Evolutionary conservation across 78 protist genomes (phyloP).

Genomic region (Tieghemostelium lacteum): DNA sequence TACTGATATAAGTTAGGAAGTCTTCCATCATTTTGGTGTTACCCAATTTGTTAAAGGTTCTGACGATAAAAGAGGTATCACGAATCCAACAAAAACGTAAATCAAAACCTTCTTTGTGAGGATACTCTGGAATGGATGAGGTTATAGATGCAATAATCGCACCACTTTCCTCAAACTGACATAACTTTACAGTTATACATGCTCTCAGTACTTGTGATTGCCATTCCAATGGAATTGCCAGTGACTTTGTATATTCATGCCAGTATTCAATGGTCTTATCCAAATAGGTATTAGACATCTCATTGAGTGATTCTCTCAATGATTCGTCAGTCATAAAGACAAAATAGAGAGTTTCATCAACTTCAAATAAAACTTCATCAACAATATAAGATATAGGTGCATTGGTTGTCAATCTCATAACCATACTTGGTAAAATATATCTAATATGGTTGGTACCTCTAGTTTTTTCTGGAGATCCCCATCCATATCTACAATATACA

Average conservation of each 20-base stretch:
- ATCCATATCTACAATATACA: conserved; percentile 59
- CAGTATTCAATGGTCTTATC: conserved; percentile 81
- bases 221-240: conserved; percentile 85
- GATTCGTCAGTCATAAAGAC: conserved; percentile 83
- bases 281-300: conserved; percentile 46
- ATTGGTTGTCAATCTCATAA: conserved; percentile 83
- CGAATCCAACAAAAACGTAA: conserved; percentile 68
- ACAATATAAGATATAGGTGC: conserved; percentile 84
- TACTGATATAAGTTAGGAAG: conserved; percentile 73
- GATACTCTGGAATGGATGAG: conserved; percentile 78
- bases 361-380: conserved; percentile 80
- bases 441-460: conserved; percentile 84
- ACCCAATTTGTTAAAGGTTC: conserved; percentile 71
- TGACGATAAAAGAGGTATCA: conserved; percentile 65
- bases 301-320: conserved; percentile 51
- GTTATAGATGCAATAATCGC: conserved; percentile 84
- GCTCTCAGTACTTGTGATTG: conserved; percentile 83
- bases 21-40: conserved; percentile 82
- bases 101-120: conserved; percentile 59
- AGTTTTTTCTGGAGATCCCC: conserved; percentile 82
- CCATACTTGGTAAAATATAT: conserved; percentile 69
- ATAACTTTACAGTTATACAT: conserved; percentile 81
- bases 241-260: conserved; percentile 68
- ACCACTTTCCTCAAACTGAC: conserved; percentile 82
- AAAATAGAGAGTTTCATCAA: conserved; percentile 72